phyloP scores from a whole-genome alignment of 1,139 yeast genomes.

The Kurtzmaniella natalensis region DNA sequence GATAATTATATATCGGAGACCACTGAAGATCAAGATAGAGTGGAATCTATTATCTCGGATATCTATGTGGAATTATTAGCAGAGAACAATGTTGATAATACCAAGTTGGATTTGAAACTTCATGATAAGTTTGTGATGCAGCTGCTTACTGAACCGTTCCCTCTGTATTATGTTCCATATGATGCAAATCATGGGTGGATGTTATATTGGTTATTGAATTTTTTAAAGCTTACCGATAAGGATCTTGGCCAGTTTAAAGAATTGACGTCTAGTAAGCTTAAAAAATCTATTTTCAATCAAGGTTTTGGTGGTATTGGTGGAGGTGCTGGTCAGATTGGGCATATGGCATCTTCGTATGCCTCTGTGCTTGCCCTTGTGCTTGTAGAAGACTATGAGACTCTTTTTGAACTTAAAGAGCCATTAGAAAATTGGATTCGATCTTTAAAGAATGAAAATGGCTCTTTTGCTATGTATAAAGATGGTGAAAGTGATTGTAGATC shows the following conservation, averaged over 20 bases:
- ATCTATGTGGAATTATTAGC: slow-evolving; percentile 19
- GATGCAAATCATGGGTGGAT: slow-evolving; percentile 95
- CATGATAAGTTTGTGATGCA: slow-evolving; percentile 16
- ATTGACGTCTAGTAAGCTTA: slow-evolving; percentile 22
- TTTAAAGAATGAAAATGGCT: slow-evolving; percentile 67
- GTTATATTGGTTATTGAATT: slow-evolving; percentile 75
- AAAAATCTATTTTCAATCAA: slow-evolving; percentile 22
- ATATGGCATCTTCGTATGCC: slow-evolving; percentile 84
- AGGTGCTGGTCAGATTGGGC: slow-evolving; percentile 76
- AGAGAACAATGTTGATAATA: slow-evolving; percentile 11
- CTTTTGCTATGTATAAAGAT: slow-evolving; percentile 65
- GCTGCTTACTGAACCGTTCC: slow-evolving; percentile 43
- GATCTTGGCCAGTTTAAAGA: slow-evolving; percentile 8
- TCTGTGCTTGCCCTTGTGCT: slow-evolving; percentile 60
- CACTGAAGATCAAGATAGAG: slow-evolving; percentile 35
- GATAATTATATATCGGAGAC: slow-evolving; percentile 29
- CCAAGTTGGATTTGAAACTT: slow-evolving; percentile 8
- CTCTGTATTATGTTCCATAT: slow-evolving; percentile 43
- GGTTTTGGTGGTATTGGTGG: slow-evolving; percentile 78
- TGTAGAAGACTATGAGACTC: slow-evolving; percentile 38
- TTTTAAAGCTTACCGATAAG: slow-evolving; percentile 16
- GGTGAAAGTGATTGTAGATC: slow-evolving; percentile 92
- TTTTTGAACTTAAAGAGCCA: slow-evolving; percentile 21
- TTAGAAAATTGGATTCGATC: slow-evolving; percentile 59
- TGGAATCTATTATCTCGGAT: slow-evolving; percentile 30